A percentile compares a stretch with the other conserved stretches of the same genome.
These are phyloP conservation scores for Silene latifolia DNA, from an alignment of 148 eudicot genomes.

Conservation along the genomic window DNA sequence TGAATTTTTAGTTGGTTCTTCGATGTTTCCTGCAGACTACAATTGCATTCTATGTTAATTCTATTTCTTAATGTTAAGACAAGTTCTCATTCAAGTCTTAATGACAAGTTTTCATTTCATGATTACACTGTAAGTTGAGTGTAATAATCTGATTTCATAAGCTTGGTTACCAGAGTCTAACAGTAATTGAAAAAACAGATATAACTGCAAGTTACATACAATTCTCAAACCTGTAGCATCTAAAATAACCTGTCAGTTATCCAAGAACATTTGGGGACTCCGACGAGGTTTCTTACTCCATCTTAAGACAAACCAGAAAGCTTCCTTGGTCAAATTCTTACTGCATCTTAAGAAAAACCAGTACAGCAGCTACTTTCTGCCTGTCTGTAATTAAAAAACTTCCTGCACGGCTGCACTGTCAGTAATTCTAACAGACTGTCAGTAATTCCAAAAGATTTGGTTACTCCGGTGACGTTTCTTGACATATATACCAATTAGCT, in stretches of 20 bases:
- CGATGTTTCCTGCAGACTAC: neutral
- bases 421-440: constrained; percentile 85
- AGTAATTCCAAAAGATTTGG: constrained; percentile 93
- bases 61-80: neutral
- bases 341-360: neutral
- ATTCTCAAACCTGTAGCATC: too few relatives aligned
- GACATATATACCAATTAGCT: constrained; percentile 54
- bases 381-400: neutral
- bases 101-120: neutral
- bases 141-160: neutral
- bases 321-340: neutral
- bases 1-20: neutral
- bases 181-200: too few relatives aligned
- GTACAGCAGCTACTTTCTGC: neutral
- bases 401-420: constrained; percentile 13
- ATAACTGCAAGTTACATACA: too few relatives aligned
- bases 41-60: neutral
- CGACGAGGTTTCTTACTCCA: neutral
- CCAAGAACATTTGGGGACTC: neutral
- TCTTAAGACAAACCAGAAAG: too few relatives aligned
- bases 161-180: neutral
- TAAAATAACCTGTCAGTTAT: neutral
- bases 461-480: constrained; percentile 69
- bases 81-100: neutral
- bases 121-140: too few relatives aligned